Evolutionary conservation across 306 rosid species (phyloP), one percentile per base, ranked within the genome.

Genomic region (Vigna reflexopilosa): DNA sequence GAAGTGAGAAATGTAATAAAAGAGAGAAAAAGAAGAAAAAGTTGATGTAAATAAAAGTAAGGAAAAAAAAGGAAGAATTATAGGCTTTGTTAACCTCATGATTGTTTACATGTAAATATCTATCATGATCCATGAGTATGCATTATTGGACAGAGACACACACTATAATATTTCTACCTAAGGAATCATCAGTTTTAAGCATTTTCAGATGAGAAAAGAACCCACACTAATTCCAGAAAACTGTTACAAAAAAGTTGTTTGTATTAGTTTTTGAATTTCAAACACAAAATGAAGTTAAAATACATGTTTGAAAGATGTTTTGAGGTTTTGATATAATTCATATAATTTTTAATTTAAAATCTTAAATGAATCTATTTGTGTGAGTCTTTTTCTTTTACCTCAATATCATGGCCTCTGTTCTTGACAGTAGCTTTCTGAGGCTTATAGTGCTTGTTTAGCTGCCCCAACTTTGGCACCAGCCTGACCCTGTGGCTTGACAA

Each of bases 381-480:
- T 26, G 28, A 24, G 28, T 24, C 28, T 24, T 24, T 0, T 24
- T 0, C 1, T 24, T 24, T 2, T 84, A 90, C 97, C 86, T 67
- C 58, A 70, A 93, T 87, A 77, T 90, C 93, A 73, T 87, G 96
- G 51, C 96, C 96, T 84, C 97, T 85, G 52, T 93, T 93, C 76
- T 56, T 73, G 54, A 87, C 4, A 6, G 83, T 83, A 11, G 92
- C 93, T 64, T 90, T 87, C 6, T 80, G 79, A 22, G 87, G 74
- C 16, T 70, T 82, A 48, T 92, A 89, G 30, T 9, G 16, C 14
- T 47, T 87, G 47, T 63, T 82, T 0, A 92, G 66, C 49, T 75
- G 26, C 17, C 84, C 86, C 24, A 86, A 80, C 22, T 73, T 68
- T 9, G 88, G 83, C 4, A 81, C 72, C n/a, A 86, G 7, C 56